Evolutionary conservation across 805 yeast species (phyloP).

Genomic region (Wickerhamomyces kurtzmanii): DNA sequence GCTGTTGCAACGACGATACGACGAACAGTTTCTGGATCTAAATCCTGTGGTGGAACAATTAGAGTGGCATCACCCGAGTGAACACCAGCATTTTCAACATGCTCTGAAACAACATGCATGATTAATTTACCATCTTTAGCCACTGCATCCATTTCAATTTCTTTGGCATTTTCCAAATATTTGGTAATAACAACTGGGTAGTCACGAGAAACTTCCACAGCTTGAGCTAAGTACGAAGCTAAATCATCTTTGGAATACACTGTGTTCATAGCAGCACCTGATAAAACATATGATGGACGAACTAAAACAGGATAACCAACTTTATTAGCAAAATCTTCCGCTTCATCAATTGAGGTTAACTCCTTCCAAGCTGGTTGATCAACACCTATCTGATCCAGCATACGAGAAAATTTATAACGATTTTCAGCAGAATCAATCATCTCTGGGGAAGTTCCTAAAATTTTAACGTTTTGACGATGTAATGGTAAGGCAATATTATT

Average conservation of each 20-base stretch:
- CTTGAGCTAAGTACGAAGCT: constrained; percentile 81
- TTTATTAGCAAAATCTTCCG: constrained; percentile 82
- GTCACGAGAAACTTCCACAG: constrained; percentile 95
- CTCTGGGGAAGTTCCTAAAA: constrained; percentile 94
- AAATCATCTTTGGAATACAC: constrained; percentile 85
- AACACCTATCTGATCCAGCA: constrained; percentile 92
- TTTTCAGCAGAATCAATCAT: constrained; percentile 98
- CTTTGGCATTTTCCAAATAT: constrained; percentile 94
- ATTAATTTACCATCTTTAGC: constrained; percentile 90
- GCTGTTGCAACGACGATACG: constrained; percentile 94
- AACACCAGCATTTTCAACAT: constrained; percentile 98
- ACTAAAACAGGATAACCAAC: constrained; percentile 93
- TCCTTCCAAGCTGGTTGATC: constrained; percentile 99
- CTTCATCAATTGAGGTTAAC: constrained; percentile 85
- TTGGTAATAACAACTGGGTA: constrained; percentile 97
- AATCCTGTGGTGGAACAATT: constrained; percentile 93
- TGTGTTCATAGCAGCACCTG: constrained; percentile 99
- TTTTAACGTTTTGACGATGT: constrained; percentile 90
- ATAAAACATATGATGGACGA: constrained; percentile 93
- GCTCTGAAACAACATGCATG: constrained; percentile 97
- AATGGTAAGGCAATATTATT: constrained; percentile 91
- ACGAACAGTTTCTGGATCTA: constrained; percentile 82
- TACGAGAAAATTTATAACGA: constrained; percentile 94
- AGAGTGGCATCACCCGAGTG: constrained; percentile 99
- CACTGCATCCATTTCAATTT: constrained; percentile 98